Evolutionary conservation across 768 basidiomycete genomes (phyloP).

Genomic region (Boletus reticulatus): DNA sequence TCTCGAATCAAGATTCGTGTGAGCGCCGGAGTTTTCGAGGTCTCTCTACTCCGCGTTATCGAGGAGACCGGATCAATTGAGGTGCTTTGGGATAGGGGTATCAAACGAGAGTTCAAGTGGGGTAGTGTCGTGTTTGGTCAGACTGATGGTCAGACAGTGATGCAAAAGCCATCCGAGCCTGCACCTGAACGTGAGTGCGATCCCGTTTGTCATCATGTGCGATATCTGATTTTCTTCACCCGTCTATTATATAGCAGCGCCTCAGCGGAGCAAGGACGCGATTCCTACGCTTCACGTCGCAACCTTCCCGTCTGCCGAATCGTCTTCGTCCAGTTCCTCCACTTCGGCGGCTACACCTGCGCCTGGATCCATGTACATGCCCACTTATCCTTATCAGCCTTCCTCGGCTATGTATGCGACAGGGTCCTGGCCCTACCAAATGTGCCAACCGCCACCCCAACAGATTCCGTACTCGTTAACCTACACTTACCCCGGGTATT

Average conservation of each 20-base stretch:
- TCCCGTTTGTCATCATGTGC: background rate
- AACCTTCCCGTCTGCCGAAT: constrained; percentile 20
- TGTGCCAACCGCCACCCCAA: constrained; percentile 17
- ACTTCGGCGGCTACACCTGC: constrained; percentile 16
- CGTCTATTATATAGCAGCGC: constrained; percentile 12
- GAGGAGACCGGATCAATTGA: constrained; percentile 70
- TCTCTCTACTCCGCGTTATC: constrained; percentile 69
- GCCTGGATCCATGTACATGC: constrained; percentile 19
- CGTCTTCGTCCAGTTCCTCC: constrained; percentile 23
- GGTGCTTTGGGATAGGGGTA: constrained; percentile 76
- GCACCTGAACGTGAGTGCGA: constrained; percentile 46
- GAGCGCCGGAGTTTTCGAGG: constrained; percentile 83
- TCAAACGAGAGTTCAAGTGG: constrained; percentile 82
- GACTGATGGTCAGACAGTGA: constrained; percentile 61
- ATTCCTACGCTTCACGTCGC: constrained; percentile 21
- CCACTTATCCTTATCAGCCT: constrained; percentile 22
- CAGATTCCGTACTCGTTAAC: constrained; percentile 20
- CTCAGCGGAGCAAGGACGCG: constrained; percentile 10
- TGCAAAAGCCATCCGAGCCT: constrained; percentile 65
- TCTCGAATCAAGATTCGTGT: constrained; percentile 82
- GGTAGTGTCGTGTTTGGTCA: constrained; percentile 76
- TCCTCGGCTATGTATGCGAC: constrained; percentile 17
- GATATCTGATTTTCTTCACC: constrained; percentile 7
- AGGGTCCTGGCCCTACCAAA: constrained; percentile 35
- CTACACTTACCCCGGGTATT: constrained; percentile 23